Evolutionary conservation across 352 stramenopile species (phyloP).

Genomic region (Saprolegnia diclina): DNA sequence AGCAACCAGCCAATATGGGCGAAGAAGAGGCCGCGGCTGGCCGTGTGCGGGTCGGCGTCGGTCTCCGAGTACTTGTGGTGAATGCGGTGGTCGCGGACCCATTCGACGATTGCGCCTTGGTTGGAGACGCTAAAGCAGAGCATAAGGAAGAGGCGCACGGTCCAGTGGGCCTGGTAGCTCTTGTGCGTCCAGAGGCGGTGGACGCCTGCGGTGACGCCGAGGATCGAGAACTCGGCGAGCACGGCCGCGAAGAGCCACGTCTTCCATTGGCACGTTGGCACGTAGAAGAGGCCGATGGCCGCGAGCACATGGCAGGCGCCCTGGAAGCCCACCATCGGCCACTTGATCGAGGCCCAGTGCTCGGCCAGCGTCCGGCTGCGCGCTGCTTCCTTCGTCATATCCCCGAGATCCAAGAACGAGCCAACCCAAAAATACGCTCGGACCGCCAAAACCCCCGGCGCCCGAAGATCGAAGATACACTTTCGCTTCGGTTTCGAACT

Average conservation of each 20-base stretch:
- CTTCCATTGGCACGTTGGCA: slow-evolving; percentile 74
- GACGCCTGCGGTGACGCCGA: slow-evolving; percentile 96
- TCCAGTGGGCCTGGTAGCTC: slow-evolving; percentile 91
- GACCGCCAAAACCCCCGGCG: no score
- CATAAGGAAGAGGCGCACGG: slow-evolving; percentile 94
- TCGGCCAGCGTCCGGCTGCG: no score
- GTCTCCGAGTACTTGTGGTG: slow-evolving; percentile 99
- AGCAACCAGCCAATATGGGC: slow-evolving; percentile 98
- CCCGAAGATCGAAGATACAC: no score
- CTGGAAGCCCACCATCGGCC: slow-evolving; percentile 98
- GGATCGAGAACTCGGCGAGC: slow-evolving; percentile 91
- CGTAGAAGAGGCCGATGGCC: slow-evolving; percentile 74
- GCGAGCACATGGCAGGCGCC: slow-evolving; percentile 88
- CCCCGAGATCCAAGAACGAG: no score
- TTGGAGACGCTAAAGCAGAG: slow-evolving; percentile 97
- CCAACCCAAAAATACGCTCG: no score
- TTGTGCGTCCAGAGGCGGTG: slow-evolving; percentile 97
- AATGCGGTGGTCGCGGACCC: slow-evolving; percentile 96
- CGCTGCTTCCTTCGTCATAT: no score
- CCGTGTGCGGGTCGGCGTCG: slow-evolving; percentile 91
- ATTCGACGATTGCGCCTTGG: slow-evolving; percentile 98
- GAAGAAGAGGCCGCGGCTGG: slow-evolving; percentile 98
- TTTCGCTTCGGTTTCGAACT: no score
- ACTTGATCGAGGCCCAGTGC: slow-evolving; percentile 57
- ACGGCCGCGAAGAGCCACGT: slow-evolving; percentile 88